A percentile compares a stretch with the other conserved stretches of the same genome.
Conservation (phyloP, 352 stramenopile genomes). For the Peronospora tabacina region DNA sequence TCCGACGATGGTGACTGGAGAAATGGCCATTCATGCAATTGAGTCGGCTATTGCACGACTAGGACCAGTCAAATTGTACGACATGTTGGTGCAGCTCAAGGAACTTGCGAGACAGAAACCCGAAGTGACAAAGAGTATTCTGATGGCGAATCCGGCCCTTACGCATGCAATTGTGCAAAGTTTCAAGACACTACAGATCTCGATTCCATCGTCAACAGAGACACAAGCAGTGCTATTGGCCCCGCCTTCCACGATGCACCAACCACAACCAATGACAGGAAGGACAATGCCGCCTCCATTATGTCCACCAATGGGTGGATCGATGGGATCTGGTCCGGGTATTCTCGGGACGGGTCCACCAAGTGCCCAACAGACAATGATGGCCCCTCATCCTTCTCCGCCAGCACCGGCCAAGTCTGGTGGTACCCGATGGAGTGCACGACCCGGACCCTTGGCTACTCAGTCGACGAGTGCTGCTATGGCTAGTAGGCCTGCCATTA, state of each 20-base stretch:
- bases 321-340: conserved; percentile 27
- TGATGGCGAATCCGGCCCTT: conserved; percentile 68
- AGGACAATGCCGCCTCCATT: conserved; percentile 35
- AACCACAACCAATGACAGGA: conserved; percentile 22
- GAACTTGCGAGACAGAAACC: conserved; percentile 69
- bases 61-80: conserved; percentile 72
- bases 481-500: conserved; percentile 16
- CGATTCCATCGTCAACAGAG: conserved; percentile 54
- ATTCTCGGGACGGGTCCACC: conserved; percentile 46
- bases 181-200: conserved; percentile 79
- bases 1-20: conserved; percentile 45
- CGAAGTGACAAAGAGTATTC: conserved; percentile 68
- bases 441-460: conserved; percentile 38
- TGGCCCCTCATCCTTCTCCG: conserved; percentile 20
- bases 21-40: conserved; percentile 75
- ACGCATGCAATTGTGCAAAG: conserved; percentile 80
- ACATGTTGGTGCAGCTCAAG: conserved; percentile 76
- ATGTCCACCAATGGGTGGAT: conserved; percentile 25
- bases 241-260: conserved; percentile 28
- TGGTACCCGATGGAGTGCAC: conserved; percentile 57
- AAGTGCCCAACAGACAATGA: conserved; percentile 15
- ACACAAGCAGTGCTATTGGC: conserved; percentile 47
- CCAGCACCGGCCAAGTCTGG: conserved; percentile 36
- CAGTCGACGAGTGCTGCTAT: conserved; percentile 25
- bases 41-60: conserved; percentile 60